phyloP scores from a whole-genome alignment of 192 early-diverging fungal species.

The Anaeromyces robustus region DNA sequence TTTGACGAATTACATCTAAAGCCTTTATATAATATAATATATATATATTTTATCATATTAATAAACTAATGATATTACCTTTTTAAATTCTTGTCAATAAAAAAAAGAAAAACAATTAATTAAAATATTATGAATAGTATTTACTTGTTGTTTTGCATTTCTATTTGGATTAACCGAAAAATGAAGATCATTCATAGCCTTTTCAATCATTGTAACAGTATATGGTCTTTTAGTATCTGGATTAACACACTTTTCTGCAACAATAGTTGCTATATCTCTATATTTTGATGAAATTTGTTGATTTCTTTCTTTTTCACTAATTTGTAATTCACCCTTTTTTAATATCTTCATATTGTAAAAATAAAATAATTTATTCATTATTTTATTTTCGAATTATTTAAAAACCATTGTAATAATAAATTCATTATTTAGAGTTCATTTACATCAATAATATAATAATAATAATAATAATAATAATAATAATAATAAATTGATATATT shows the following conservation, averaged over 20 bases:
- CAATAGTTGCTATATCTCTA: slow-evolving; percentile 88
- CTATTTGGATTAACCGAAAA: slow-evolving; percentile 76
- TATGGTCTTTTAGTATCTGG: slow-evolving; percentile 88
- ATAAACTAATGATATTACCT: too few relatives aligned
- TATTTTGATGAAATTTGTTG: slow-evolving; percentile 65
- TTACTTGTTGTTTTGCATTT: slow-evolving; percentile 71
- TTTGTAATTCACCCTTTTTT: slow-evolving; percentile 90
- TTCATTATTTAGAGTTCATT: too few relatives aligned
- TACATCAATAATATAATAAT: too few relatives aligned
- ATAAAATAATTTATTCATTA: slow-evolving; percentile 6
- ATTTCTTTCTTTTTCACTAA: slow-evolving; percentile 88
- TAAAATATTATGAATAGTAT: neutral
- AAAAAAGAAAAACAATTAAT: neutral
- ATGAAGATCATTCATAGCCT: slow-evolving; percentile 88
- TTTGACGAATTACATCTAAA: slow-evolving; percentile 80
- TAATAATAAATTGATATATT: too few relatives aligned
- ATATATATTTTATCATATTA: too few relatives aligned
- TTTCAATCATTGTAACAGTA: slow-evolving; percentile 95
- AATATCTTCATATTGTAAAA: slow-evolving; percentile 45
- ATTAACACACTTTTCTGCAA: slow-evolving; percentile 91
- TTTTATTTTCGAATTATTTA: too few relatives aligned
- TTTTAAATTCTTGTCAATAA: too few relatives aligned
- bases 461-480: too few relatives aligned
- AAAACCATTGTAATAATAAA: too few relatives aligned
- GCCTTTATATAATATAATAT: slow-evolving; percentile 42